phyloP scores from a whole-genome alignment of 441 rosid species.

The Populus hybrid region DNA sequence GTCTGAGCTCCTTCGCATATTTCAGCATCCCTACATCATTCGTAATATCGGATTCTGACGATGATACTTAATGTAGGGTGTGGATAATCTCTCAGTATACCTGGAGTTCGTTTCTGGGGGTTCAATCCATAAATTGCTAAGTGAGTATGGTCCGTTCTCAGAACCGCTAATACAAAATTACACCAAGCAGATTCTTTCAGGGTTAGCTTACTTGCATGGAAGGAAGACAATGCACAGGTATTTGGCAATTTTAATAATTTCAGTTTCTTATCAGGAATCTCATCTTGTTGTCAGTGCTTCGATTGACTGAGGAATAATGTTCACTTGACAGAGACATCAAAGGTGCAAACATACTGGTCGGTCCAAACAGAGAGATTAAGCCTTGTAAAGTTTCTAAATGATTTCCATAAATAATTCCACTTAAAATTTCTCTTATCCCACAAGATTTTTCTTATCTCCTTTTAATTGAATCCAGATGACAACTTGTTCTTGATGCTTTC shows the following conservation, averaged over 20 bases:
- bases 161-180: constrained; percentile 18
- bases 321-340: constrained; percentile 12
- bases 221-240: constrained; percentile 15
- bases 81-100: constrained; percentile 12
- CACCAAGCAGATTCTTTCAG: constrained; percentile 21
- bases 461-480: constrained; percentile 1
- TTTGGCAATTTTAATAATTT: background rate
- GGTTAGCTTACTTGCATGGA: constrained; percentile 19
- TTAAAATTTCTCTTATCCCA: background rate
- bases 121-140: constrained; percentile 15
- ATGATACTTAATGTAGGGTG: constrained; percentile 9
- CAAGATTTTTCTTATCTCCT: background rate
- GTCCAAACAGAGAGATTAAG: constrained; percentile 13
- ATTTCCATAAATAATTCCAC: background rate
- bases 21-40: background rate
- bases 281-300: background rate
- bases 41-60: background rate
- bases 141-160: constrained; percentile 13
- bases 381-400: background rate
- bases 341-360: constrained; percentile 22
- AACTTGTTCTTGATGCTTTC: constrained; percentile 3
- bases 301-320: background rate
- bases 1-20: constrained; percentile 1
- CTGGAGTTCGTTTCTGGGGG: constrained; percentile 22
- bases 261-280: background rate